Conservation (phyloP, 768 basidiomycete genomes). For the Leccinellum luteum region DNA sequence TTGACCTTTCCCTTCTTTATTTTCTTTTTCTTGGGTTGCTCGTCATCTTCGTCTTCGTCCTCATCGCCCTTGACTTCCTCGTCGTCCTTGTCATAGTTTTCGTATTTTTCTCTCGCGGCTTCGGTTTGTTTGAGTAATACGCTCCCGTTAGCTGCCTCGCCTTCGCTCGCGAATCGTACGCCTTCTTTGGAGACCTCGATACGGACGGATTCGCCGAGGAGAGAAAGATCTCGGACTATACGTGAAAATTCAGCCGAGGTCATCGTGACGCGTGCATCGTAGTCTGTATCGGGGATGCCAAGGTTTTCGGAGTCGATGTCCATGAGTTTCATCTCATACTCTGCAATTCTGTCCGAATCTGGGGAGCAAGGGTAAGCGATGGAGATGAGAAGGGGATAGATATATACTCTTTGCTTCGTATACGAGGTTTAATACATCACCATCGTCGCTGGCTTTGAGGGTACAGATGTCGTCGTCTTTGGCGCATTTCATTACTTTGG, state of each 20-base stretch:
- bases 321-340: slow-evolving; percentile 99
- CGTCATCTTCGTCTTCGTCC: slow-evolving; percentile 38
- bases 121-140: slow-evolving; percentile 80
- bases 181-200: slow-evolving; percentile 98
- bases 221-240: slow-evolving; percentile 88
- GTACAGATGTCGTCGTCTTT: slow-evolving; percentile 94
- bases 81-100: slow-evolving; percentile 42
- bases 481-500: slow-evolving; percentile 96
- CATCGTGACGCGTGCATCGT: slow-evolving; percentile 91
- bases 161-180: slow-evolving; percentile 87
- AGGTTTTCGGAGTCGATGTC: slow-evolving; percentile 96
- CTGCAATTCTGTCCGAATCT: slow-evolving; percentile 92
- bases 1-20: slow-evolving; percentile 39
- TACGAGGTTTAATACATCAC: slow-evolving; percentile 80
- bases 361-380: background rate
- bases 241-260: slow-evolving; percentile 83
- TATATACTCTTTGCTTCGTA: slow-evolving; percentile 85
- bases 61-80: slow-evolving; percentile 41
- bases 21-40: slow-evolving; percentile 26
- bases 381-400: background rate
- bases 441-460: slow-evolving; percentile 88
- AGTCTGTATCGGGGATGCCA: slow-evolving; percentile 95
- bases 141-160: slow-evolving; percentile 90
- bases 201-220: slow-evolving; percentile 89
- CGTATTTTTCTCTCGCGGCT: slow-evolving; percentile 40